A percentile compares a stretch with the other conserved stretches of the same genome.
phyloP scores from a whole-genome alignment of 106 monocot genomes.

The Dendrobium officinale region DNA sequence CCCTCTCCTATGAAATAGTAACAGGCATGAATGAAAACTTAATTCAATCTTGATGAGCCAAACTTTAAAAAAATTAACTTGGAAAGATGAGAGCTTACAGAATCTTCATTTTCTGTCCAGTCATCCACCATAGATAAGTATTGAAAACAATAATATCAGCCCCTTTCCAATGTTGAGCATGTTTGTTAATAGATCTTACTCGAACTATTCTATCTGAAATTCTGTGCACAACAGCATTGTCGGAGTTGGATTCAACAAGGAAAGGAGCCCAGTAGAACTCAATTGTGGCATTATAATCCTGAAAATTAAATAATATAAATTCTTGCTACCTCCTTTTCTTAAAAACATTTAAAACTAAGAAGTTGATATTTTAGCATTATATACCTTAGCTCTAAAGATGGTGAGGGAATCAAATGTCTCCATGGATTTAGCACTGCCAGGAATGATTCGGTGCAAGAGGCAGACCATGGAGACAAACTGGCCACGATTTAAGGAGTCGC shows the following conservation, averaged over 20 bases:
- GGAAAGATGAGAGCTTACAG: conserved; percentile 27
- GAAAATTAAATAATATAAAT: neutral
- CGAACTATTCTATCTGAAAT: conserved; percentile 63
- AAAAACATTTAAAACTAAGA: neutral
- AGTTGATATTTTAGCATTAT: neutral
- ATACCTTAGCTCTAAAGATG: conserved; percentile 65
- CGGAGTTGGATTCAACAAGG: conserved; percentile 89
- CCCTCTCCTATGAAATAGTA: conserved; percentile 41
- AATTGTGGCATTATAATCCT: conserved; percentile 87
- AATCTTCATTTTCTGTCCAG: conserved; percentile 66
- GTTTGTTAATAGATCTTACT: conserved; percentile 54
- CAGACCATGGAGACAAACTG: conserved; percentile 88
- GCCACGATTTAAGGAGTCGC: conserved; percentile 86
- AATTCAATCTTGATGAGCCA: neutral
- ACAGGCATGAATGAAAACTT: neutral
- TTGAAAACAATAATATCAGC: conserved; percentile 80
- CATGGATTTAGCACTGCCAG: conserved; percentile 44
- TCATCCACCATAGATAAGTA: conserved; percentile 97
- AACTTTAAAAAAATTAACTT: neutral
- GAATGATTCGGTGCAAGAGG: conserved; percentile 53
- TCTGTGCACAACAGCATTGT: conserved; percentile 71
- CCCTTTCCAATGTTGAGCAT: conserved; percentile 69
- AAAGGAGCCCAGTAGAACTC: conserved; percentile 99
- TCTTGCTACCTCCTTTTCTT: neutral
- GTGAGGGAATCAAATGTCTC: conserved; percentile 54